A percentile compares a stretch with the other conserved stretches of the same genome.
These are phyloP conservation scores for Phytophthora boehmeriae DNA, from an alignment of 352 stramenopile species.

Conservation along the genomic window DNA sequence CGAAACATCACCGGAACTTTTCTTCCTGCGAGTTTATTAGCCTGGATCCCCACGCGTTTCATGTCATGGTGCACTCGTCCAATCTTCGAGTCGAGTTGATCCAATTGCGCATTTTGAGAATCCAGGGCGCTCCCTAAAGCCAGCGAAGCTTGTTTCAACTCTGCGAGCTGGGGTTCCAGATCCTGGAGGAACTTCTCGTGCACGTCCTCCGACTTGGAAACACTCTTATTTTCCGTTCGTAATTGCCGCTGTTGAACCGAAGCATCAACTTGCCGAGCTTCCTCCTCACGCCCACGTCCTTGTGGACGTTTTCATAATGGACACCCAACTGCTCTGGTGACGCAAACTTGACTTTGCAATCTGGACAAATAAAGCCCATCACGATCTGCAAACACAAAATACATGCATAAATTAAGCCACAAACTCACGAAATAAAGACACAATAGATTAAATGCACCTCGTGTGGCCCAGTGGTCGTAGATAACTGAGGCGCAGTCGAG, in stretches of 20 bases:
- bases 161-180: slow-evolving; percentile 60
- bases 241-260: slow-evolving; percentile 1
- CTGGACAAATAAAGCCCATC: slow-evolving; percentile 87
- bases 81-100: slow-evolving; percentile 66
- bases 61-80: slow-evolving; percentile 71
- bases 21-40: slow-evolving; percentile 51
- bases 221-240: slow-evolving; percentile 12
- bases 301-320: slow-evolving; percentile 65
- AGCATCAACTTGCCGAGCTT: not conserved
- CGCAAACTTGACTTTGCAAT: slow-evolving; percentile 75
- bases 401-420: not conserved
- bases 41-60: slow-evolving; percentile 71
- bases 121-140: slow-evolving; percentile 65
- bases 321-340: slow-evolving; percentile 55
- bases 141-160: slow-evolving; percentile 74
- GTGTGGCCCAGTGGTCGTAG: not conserved
- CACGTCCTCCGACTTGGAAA: slow-evolving; percentile 22
- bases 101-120: slow-evolving; percentile 66
- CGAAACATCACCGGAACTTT: slow-evolving; percentile 48
- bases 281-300: not conserved
- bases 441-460: slow-evolving; percentile 18
- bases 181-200: slow-evolving; percentile 55
- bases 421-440: not conserved
- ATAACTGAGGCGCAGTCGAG: slow-evolving; percentile 37
- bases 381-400: slow-evolving; percentile 49